Evolutionary conservation across 2,329 filamentous ascomycete species (phyloP), one percentile per base, ranked within the genome.

Genomic region (Aspergillus uvarum): DNA sequence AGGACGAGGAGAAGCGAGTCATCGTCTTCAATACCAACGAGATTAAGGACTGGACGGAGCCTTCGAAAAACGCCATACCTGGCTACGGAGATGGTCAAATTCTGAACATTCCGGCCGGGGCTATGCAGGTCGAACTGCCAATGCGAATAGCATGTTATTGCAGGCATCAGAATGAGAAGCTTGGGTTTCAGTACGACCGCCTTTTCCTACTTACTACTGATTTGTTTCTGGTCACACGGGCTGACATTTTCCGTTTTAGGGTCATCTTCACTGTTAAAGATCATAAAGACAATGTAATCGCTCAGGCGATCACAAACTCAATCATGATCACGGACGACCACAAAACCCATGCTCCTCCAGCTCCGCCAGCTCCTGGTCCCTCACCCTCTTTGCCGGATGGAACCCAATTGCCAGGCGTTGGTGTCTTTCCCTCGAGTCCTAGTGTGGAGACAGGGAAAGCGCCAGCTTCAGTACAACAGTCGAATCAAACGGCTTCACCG

Each of bases 261-360:
- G 92, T 98, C 68, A 96, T 99, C 64, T 96, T 98, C 76, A 98
- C 94, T 1, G 83, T 99, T 70, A 96, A 93, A 72, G 91, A 97
- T 75, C 86, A 86, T 70, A 80, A 86, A 64, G 90, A 88, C 68
- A 87, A 87, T 49, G 80, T 96, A 32, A 80, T 98, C 48, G 90
- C 92, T 6, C 94, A 99, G 76, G 87, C 88, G 55, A 89, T 96
- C 65, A 92, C 91, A 21, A 87, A 89, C 58, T 90, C 92, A 0
- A 96, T 98, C 65, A 94, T 97, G 85, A 97, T 98, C 64, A 98
- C 95, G 1, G 94, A 99, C 73, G 94, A 99, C 71, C 94, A 98
- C 80, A 98, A 98, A 79, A 96, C 92, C 7, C 89, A 91, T 68
- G 75, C 82, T 54, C 76, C 81, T 64, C 74, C 68, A 59, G 78